A percentile compares a stretch with the other conserved stretches of the same genome.
These are phyloP conservation scores for Fusarium kyushuense DNA, from an alignment of 2,329 filamentous ascomycete genomes.

Conservation along the genomic window DNA sequence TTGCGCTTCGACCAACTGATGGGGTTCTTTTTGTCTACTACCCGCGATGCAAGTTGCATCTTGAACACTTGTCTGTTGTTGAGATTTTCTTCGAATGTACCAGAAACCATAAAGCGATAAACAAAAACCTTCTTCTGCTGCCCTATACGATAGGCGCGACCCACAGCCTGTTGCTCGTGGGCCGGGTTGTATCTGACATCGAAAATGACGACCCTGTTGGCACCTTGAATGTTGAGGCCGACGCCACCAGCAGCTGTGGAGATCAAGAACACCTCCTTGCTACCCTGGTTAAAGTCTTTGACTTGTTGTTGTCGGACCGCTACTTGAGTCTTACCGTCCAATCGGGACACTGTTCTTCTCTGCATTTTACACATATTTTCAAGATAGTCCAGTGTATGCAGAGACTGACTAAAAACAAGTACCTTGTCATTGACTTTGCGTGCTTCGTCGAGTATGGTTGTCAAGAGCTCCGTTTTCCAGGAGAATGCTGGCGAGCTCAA, in stretches of 20 bases:
- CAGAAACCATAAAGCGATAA: conserved; percentile 82
- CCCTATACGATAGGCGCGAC: conserved; percentile 86
- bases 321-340: conserved; percentile 75
- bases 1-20: conserved; percentile 72
- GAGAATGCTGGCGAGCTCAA: conserved; percentile 67
- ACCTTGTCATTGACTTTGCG: conserved; percentile 75
- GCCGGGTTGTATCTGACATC: conserved; percentile 86
- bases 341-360: conserved; percentile 63
- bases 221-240: conserved; percentile 85
- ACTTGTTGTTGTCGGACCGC: conserved; percentile 70
- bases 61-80: conserved; percentile 86
- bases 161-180: conserved; percentile 87
- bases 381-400: conserved; percentile 77
- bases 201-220: conserved; percentile 88
- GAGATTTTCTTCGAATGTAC: conserved; percentile 81
- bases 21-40: conserved; percentile 86
- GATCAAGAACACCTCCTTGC: conserved; percentile 76
- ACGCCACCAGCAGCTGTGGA: conserved; percentile 86
- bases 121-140: conserved; percentile 85
- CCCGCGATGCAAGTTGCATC: conserved; percentile 79
- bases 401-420: conserved; percentile 82
- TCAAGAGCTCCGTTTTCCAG: conserved; percentile 75
- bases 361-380: conserved; percentile 65
- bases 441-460: conserved; percentile 76
- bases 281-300: conserved; percentile 74